Evolutionary conservation across 441 rosid species (phyloP), one percentile per base, ranked within the genome.

Genomic region (Euphorbia schlechtendalii): DNA sequence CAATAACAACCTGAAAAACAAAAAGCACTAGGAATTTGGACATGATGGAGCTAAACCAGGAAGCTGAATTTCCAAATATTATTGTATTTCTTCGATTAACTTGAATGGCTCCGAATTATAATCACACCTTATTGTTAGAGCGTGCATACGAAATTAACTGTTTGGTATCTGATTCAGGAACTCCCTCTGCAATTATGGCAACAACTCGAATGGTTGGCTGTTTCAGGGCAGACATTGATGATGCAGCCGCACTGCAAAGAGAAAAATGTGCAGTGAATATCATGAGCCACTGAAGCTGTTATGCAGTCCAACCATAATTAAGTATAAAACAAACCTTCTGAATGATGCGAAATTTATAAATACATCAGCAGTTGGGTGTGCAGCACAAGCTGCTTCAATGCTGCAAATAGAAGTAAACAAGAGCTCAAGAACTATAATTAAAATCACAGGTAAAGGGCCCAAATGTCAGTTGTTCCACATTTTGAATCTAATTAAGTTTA

Each of bases 151-250:
- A 86, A 82, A 92, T 88, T 77, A 92, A 72, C 61, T 92, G 92
- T 68, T 92, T 90, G 78, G 98, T 68, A 74, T 92, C 97, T 1
- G 96, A 80, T 79, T 92, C 95, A 0, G 98, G 98, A 77, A 92
- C 97, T 74, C 98, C 98, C 80, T 92, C 98, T 52, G 98, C 98
- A 67, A 92, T 92, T 56, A 92, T 92, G 62, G 97, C 97, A 59
- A 90, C 96, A 48, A 92, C 92, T 67, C 95, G 82, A 65, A 90
- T 81, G 67, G 98, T 92, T 67, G 98, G 94, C 72, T 90, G 98
- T 65, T 88, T 92, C 75, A 92, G 78, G 73, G 97, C 98, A 76
- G 94, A 77, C 96, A 90, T 78, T 71, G 98, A 92, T 11, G 98
- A 92, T 67, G 96, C 94, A 72, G 98, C 96, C 20, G 98, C 97